Evolutionary conservation across 1,139 yeast genomes (phyloP).

Genomic region (Kodamaea plutei): DNA sequence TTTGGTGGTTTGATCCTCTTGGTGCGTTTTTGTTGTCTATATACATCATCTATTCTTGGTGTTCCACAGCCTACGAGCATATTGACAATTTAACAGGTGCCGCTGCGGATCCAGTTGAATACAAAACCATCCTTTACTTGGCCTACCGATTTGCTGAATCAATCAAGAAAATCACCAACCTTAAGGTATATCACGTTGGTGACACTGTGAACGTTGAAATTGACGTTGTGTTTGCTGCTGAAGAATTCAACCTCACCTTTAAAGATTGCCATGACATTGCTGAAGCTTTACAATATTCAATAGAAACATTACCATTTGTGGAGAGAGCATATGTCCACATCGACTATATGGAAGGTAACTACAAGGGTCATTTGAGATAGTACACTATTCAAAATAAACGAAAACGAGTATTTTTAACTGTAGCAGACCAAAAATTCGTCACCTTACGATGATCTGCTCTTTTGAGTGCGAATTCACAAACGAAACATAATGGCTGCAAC

Average conservation of each 20-base stretch:
- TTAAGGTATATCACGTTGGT: conserved; percentile 75
- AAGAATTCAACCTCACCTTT: conserved; percentile 41
- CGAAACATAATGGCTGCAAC: too few relatives aligned
- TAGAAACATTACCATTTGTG: conserved; percentile 71
- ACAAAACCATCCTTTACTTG: conserved; percentile 62
- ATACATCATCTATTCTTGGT: conserved; percentile 66
- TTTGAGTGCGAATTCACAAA: too few relatives aligned
- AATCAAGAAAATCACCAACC: conserved; percentile 59
- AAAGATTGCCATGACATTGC: conserved; percentile 78
- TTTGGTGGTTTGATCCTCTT: conserved; percentile 73
- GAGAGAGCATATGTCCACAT: conserved; percentile 81
- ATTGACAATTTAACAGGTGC: conserved; percentile 74
- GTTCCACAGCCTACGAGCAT: conserved; percentile 61
- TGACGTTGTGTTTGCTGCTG: conserved; percentile 58
- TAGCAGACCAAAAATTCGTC: too few relatives aligned
- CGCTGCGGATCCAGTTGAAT: conserved; percentile 58
- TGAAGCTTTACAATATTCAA: conserved; percentile 75
- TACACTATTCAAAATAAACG: too few relatives aligned
- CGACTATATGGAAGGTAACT: conserved; percentile 60
- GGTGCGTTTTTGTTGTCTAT: conserved; percentile 65
- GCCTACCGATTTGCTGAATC: conserved; percentile 68
- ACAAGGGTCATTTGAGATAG: conserved; percentile 43
- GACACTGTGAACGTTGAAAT: conserved; percentile 75
- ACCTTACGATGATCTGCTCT: too few relatives aligned
- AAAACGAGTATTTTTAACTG: too few relatives aligned